Conservation (phyloP, 805 yeast species). For the Wickerhamiella australiensis region DNA sequence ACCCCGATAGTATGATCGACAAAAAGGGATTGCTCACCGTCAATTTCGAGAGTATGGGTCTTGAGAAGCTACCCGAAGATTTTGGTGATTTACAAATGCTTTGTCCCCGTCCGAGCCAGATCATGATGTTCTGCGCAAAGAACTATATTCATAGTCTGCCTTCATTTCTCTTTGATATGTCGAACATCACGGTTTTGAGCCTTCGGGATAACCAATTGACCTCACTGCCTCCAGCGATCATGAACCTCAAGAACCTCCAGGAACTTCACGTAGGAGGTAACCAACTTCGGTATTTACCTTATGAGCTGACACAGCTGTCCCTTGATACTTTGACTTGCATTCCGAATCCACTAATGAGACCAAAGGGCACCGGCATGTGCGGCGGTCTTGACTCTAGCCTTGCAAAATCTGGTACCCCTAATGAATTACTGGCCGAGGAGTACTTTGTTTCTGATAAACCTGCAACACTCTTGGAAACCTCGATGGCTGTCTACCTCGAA, state of each 20-base stretch:
- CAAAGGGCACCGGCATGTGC: too few relatives aligned
- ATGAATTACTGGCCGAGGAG: not conserved
- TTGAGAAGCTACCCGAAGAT: slow-evolving; percentile 28
- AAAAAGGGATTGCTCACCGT: slow-evolving; percentile 7
- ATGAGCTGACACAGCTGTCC: slow-evolving; percentile 26
- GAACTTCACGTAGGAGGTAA: slow-evolving; percentile 31
- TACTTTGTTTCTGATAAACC: not conserved
- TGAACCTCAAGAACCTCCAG: slow-evolving; percentile 23
- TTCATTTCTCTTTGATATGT: slow-evolving; percentile 25
- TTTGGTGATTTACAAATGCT: slow-evolving; percentile 27
- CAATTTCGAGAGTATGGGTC: slow-evolving; percentile 20
- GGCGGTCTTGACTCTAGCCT: too few relatives aligned
- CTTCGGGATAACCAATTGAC: slow-evolving; percentile 28
- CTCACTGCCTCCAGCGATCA: slow-evolving; percentile 27
- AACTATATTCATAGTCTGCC: slow-evolving; percentile 25
- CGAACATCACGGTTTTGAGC: slow-evolving; percentile 27
- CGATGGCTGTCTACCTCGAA: not conserved
- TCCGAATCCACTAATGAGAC: slow-evolving; percentile 28
- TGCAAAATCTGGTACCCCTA: not conserved
- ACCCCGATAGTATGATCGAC: slow-evolving; percentile 5
- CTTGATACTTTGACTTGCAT: slow-evolving; percentile 26
- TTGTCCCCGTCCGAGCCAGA: slow-evolving; percentile 17
- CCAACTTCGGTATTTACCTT: slow-evolving; percentile 27
- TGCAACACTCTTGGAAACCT: not conserved
- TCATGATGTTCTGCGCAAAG: slow-evolving; percentile 25